A percentile compares a stretch with the other conserved stretches of the same genome.
These are phyloP conservation scores for Rhizomucor pusillus DNA, from an alignment of 371 early-diverging fungal genomes.

Conservation along the genomic window DNA sequence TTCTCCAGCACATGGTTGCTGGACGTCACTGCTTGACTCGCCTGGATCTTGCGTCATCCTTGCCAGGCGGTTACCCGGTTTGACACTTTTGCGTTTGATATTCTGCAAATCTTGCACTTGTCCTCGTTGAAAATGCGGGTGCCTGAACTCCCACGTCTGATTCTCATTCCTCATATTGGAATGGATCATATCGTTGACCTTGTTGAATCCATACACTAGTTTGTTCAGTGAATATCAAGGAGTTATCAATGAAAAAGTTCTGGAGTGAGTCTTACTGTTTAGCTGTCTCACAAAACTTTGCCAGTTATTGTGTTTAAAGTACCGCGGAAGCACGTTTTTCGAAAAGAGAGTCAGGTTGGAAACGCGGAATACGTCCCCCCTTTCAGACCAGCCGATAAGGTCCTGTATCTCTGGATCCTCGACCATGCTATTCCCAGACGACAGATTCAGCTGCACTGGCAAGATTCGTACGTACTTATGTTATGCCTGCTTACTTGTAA, in stretches of 20 bases:
- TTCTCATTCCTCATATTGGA: constrained; percentile 53
- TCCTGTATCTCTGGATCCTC: constrained; percentile 56
- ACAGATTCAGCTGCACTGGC: background rate
- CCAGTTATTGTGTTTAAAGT: constrained; percentile 88
- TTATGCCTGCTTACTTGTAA: constrained; percentile 42
- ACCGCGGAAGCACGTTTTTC: constrained; percentile 62
- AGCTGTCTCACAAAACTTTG: constrained; percentile 85
- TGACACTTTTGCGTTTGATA: constrained; percentile 65
- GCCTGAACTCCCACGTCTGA: constrained; percentile 73
- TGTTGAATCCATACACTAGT: constrained; percentile 58
- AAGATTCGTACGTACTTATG: background rate
- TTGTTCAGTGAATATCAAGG: constrained; percentile 3
- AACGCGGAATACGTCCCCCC: constrained; percentile 64
- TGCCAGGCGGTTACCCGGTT: constrained; percentile 15
- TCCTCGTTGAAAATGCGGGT: constrained; percentile 63
- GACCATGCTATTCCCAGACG: constrained; percentile 57
- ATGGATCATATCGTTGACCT: constrained; percentile 66
- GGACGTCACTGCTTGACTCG: background rate
- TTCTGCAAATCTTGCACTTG: constrained; percentile 53
- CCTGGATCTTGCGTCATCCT: constrained; percentile 1
- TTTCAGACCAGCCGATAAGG: constrained; percentile 61
- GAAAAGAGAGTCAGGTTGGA: constrained; percentile 59
- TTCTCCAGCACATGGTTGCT: background rate
- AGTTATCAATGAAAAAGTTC: background rate
- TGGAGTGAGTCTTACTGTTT: constrained; percentile 51